Conservation (phyloP, 495 filamentous ascomycete genomes). For the Neurospora sp. region DNA sequence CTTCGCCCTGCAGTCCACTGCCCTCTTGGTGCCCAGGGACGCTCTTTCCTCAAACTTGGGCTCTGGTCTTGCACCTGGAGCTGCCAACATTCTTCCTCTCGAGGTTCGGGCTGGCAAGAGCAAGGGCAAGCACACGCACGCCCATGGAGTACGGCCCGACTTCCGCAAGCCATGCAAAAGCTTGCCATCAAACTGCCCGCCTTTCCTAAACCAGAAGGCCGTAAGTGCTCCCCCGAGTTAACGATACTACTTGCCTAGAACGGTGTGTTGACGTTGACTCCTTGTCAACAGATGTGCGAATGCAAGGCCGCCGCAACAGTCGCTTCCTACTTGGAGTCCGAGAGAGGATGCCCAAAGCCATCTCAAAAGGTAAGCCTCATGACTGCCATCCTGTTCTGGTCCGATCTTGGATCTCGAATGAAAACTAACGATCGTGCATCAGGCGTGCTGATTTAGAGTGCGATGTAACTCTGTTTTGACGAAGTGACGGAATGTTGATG, state of each 20-base stretch:
- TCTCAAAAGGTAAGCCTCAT: slow-evolving; percentile 4
- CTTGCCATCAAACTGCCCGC: slow-evolving; percentile 4
- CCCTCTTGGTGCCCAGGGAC: background rate
- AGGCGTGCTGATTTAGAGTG: background rate
- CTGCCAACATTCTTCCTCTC: background rate
- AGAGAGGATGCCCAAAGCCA: slow-evolving; percentile 10
- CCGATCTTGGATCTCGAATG: background rate
- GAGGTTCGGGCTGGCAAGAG: background rate
- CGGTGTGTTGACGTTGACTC: background rate
- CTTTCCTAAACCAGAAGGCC: slow-evolving; percentile 6
- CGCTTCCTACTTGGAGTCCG: slow-evolving; percentile 8
- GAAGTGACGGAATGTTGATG: background rate
- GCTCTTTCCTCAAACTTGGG: background rate
- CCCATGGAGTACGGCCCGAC: slow-evolving; percentile 2
- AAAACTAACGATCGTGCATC: background rate
- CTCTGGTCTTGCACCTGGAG: background rate
- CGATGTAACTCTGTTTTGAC: background rate
- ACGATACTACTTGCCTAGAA: background rate
- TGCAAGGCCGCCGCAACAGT: slow-evolving; percentile 6
- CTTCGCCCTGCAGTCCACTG: background rate
- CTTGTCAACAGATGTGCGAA: slow-evolving; percentile 5
- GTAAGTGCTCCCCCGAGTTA: background rate
- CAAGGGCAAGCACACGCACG: background rate
- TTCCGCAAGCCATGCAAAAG: slow-evolving; percentile 8
- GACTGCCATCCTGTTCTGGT: background rate